Evolutionary conservation across 140 eudicot genomes (phyloP), one percentile per base, ranked within the genome.

Genomic region (Oenanthe javanica): DNA sequence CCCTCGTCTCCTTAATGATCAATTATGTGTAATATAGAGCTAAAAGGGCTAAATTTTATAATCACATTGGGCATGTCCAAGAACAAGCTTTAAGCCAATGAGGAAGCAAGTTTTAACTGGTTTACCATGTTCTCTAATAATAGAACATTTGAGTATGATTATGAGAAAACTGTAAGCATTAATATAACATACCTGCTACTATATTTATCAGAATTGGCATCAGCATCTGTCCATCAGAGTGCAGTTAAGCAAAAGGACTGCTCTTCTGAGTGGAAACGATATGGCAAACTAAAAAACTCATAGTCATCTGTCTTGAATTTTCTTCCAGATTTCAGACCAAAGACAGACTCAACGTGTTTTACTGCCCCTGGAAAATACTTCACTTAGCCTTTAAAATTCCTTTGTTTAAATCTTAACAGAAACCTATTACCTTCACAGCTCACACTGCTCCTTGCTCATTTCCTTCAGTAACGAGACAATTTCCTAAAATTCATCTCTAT

Each of bases 401-500:
- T 51, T n/a, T 72, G 27, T 77, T 66, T 79, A 66, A 15, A 83
- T 64, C 23, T 70, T 42, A 66, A 31, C 42, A 40, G 88, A 82
- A 42, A 16, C 74, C 36, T 23, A 79, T 85, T 85, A 10, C 80
- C 85, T 70, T 77, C 85, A 81, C 87, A 84, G 31, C 1, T 31
- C 31, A 31, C 31, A 31, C 21, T 86, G 87, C 74, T 87, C 84
- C 52, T 64, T 47, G 40, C 52, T 80, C 88, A 87, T 87, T 49
- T 82, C 76, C 50, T 84, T 85, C 72, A 84, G 69, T 49, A 87
- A 70, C 5, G 47, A 23, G 46, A 82, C 16, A 43, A 84, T 74
- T 21, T 77, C 84, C 81, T 79, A 52, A 79, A 87, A 72, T 70
- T 69, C 59, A 2, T 81, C 82, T 52, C 83, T 80, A 75, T 50